A percentile compares a stretch with the other conserved stretches of the same genome.
Conservation (phyloP, 345 rosid species). For the Eucalyptus shirleyi region DNA sequence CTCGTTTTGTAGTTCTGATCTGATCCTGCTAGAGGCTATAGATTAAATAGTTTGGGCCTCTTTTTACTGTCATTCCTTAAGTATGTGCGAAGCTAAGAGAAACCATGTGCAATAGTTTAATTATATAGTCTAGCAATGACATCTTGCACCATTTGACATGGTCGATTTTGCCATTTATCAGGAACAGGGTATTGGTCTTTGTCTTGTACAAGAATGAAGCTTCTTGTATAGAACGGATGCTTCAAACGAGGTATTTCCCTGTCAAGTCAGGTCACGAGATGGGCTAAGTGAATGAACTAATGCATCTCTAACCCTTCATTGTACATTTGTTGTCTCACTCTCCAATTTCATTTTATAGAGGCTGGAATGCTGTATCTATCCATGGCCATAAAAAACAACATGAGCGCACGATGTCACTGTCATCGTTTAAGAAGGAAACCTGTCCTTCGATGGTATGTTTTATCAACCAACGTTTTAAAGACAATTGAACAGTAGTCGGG, state of each 20-base stretch:
- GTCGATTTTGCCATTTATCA: constrained; percentile 8
- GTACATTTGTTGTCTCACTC: background rate
- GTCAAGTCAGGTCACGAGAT: background rate
- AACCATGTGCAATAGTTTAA: background rate
- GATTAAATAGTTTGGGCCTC: background rate
- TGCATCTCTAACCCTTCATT: background rate
- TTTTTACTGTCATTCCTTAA: background rate
- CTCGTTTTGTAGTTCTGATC: background rate
- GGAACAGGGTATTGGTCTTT: constrained; percentile 85
- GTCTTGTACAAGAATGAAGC: constrained; percentile 95
- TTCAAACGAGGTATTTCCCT: constrained; percentile 35
- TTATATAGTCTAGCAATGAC: background rate
- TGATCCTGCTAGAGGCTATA: background rate
- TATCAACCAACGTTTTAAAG: background rate
- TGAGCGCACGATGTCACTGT: constrained; percentile 58
- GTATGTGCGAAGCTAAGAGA: background rate
- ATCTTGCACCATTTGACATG: background rate
- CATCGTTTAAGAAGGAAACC: constrained; percentile 63
- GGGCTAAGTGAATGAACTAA: background rate
- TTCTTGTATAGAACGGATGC: constrained; percentile 75
- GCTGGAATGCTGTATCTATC: constrained; percentile 85
- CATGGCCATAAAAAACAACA: constrained; percentile 75
- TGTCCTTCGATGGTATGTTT: constrained; percentile 70
- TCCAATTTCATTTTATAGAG: constrained; percentile 23
- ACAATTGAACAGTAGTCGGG: background rate